Evolutionary conservation across 179 eudicot genomes (phyloP), one percentile per base, ranked within the genome.

Genomic region (Beta macrorhiza): DNA sequence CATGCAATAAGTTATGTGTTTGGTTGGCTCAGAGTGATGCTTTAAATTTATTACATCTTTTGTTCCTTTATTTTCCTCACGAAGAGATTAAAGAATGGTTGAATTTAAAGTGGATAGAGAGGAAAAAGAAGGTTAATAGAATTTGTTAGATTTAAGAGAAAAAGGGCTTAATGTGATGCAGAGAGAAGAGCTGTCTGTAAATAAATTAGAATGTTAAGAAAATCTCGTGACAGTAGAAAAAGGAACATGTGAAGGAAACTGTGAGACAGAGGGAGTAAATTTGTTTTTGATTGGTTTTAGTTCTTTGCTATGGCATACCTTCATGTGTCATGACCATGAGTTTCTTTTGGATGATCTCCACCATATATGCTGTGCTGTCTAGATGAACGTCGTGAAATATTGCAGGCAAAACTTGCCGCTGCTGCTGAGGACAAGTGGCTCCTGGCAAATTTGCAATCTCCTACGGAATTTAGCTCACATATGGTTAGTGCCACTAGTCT

Each of bases 401-500:
- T 79, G 68, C 84, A 96, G 99, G 99, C 98, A 78, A 96, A 96
- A 87, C 91, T 88, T 87, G 88, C 90, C 80, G 96, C 99, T 76
- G 89, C 87, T 81, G 76, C 85, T 76, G 92, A 90, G 83, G 85
- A 91, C 83, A 92, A 88, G 78, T 96, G 99, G 99, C 93, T 96
- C 16, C 80, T 96, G 79, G 94, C 90, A 67, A 96, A 96, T 82
- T 78, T 96, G 88, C 99, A 96, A 83, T 96, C 99, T 72, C 91
- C 97, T 47, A 90, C 83, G 67, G 99, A 96, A 87, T 96, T 96
- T 79, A 92, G 92, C 91, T 96, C 99, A 6, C 99, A 96, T 79
- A 94, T 92, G 99, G 99, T 96, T 85, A 61, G 88, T 70, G 55
- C 72, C 58, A 52, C 59, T n/a, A 10, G 25, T 74, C n/a, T 63